These are phyloP conservation scores for Calonectria montana DNA, from an alignment of 2,329 filamentous ascomycete species.

Conservation along the genomic window DNA sequence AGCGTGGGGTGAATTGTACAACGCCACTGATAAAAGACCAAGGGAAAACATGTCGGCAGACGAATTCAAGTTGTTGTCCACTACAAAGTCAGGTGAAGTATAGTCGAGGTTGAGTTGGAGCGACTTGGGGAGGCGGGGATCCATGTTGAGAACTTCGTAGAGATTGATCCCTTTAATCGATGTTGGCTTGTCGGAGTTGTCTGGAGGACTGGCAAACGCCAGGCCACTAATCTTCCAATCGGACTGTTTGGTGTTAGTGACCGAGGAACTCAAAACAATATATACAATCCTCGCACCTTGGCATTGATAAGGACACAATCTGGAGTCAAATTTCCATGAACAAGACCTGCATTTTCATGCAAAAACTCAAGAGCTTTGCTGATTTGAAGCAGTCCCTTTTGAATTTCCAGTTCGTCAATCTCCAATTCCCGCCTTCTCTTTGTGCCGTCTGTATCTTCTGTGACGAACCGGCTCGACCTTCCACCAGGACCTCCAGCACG, in stretches of 20 bases:
- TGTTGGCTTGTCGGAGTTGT: constrained; percentile 78
- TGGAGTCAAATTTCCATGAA: constrained; percentile 94
- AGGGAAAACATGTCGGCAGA: constrained; percentile 95
- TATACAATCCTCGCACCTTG: constrained; percentile 69
- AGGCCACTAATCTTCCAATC: constrained; percentile 99
- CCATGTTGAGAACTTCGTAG: constrained; percentile 85
- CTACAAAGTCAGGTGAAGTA: constrained; percentile 91
- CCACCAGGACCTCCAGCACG: constrained; percentile 74
- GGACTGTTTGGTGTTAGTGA: constrained; percentile 65
- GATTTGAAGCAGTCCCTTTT: constrained; percentile 93
- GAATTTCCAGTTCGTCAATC: constrained; percentile 96
- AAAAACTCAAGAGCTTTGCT: constrained; percentile 95
- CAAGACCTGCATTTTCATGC: constrained; percentile 92
- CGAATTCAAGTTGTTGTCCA: constrained; percentile 88
- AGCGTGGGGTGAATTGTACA: constrained; percentile 94
- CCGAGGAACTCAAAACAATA: not conserved
- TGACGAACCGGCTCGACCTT: constrained; percentile 81
- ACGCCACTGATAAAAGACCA: constrained; percentile 85
- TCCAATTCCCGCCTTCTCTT: constrained; percentile 84
- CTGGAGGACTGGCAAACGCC: constrained; percentile 85
- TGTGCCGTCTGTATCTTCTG: constrained; percentile 81
- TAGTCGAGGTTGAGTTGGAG: constrained; percentile 95
- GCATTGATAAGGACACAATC: constrained; percentile 94
- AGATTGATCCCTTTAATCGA: constrained; percentile 84
- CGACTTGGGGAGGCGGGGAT: constrained; percentile 81